Conservation (phyloP, 768 basidiomycete genomes). For the Leccinum rimulosum region DNA sequence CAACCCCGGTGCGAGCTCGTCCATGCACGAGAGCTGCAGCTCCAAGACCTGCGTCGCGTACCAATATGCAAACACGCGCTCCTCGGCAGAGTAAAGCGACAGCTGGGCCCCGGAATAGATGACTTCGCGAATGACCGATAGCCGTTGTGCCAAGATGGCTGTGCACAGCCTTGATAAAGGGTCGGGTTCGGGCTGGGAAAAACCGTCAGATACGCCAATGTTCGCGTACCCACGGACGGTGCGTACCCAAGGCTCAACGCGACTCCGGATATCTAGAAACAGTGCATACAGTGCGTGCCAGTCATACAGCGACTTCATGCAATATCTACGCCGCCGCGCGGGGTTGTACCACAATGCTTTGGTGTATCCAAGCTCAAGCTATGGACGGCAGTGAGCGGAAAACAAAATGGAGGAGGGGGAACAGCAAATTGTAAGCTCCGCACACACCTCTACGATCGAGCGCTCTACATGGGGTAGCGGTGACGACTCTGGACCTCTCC, state of each 20-base stretch:
- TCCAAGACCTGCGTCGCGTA: constrained; percentile 59
- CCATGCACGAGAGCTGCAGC: constrained; percentile 51
- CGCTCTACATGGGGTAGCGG: constrained; percentile 44
- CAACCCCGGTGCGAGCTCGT: constrained; percentile 42
- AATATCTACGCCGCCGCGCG: constrained; percentile 59
- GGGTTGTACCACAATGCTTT: constrained; percentile 68
- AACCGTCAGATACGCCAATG: constrained; percentile 2
- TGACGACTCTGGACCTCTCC: constrained; percentile 34
- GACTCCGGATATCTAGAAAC: constrained; percentile 26
- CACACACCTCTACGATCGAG: constrained; percentile 36
- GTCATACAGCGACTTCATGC: constrained; percentile 59
- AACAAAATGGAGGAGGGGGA: not conserved
- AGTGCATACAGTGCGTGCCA: constrained; percentile 66
- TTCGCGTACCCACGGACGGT: not conserved
- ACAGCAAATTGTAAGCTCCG: not conserved
- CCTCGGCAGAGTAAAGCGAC: constrained; percentile 66
- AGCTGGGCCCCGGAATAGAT: constrained; percentile 75
- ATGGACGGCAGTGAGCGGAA: not conserved
- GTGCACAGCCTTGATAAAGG: constrained; percentile 23
- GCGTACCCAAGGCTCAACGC: constrained; percentile 21
- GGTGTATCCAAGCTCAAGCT: constrained; percentile 61
- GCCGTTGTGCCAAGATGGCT: constrained; percentile 54
- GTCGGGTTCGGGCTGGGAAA: constrained; percentile 25
- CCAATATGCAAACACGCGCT: constrained; percentile 77
- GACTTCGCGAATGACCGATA: constrained; percentile 62